phyloP scores from a whole-genome alignment of 148 eudicot species.

The Euryodendron excelsum region DNA sequence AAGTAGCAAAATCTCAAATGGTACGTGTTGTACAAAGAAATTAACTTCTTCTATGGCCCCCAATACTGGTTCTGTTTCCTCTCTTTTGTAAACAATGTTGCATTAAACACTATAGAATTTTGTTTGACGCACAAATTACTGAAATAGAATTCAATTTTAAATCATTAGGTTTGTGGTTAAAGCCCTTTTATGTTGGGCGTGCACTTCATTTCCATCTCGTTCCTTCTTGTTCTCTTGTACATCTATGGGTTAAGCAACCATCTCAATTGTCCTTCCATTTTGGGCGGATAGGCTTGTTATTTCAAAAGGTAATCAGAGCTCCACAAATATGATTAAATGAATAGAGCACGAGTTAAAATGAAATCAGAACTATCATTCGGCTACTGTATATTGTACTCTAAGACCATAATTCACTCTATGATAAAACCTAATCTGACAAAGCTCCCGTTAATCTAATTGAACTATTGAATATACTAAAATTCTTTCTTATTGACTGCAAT shows the following conservation, averaged over 20 bases:
- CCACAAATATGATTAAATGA: neutral
- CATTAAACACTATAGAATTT: neutral
- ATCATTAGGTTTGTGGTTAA: neutral
- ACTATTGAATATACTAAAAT: neutral
- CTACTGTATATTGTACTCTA: neutral
- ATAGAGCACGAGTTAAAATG: neutral
- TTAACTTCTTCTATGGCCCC: too few relatives aligned
- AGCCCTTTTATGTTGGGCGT: neutral
- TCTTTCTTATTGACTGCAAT: neutral
- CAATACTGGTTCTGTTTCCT: too few relatives aligned
- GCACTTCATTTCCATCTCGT: neutral
- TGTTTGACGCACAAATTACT: neutral
- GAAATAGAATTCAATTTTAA: neutral
- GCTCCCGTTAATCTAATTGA: neutral
- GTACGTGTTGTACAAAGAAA: too few relatives aligned
- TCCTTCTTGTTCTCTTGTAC: neutral
- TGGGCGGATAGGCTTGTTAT: neutral
- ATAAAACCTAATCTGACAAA: neutral
- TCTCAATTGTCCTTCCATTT: neutral
- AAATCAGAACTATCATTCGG: neutral
- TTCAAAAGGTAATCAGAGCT: neutral
- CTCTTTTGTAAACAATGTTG: too few relatives aligned
- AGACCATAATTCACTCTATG: neutral
- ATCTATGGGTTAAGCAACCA: neutral
- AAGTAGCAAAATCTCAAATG: too few relatives aligned